These are phyloP conservation scores for Xylaria grammica DNA, from an alignment of 495 filamentous ascomycete genomes.

Conservation along the genomic window DNA sequence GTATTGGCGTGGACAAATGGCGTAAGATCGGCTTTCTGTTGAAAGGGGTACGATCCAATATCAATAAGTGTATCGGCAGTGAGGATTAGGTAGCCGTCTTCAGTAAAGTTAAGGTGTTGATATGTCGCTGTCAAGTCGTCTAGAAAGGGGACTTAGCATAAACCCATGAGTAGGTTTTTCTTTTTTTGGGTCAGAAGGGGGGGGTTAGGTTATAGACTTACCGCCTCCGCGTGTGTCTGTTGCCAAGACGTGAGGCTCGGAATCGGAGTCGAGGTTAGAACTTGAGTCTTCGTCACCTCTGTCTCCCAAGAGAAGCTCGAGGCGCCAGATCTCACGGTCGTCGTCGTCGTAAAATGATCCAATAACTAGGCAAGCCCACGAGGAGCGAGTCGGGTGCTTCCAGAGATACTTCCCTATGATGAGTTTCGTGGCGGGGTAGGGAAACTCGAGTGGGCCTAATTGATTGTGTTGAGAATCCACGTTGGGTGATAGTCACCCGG, in stretches of 20 bases:
- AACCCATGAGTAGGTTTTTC: neutral
- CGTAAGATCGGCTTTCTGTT: neutral
- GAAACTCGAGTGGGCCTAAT: slow-evolving; percentile 21
- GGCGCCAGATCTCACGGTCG: slow-evolving; percentile 34
- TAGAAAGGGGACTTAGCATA: neutral
- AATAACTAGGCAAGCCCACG: slow-evolving; percentile 39
- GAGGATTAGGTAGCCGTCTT: slow-evolving; percentile 20
- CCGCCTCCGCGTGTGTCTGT: neutral
- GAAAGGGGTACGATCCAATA: neutral
- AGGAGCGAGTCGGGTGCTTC: slow-evolving; percentile 22
- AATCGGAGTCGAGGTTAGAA: neutral
- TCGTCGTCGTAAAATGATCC: slow-evolving; percentile 38
- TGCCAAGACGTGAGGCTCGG: neutral
- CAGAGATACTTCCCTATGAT: slow-evolving; percentile 31
- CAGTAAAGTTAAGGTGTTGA: slow-evolving; percentile 12
- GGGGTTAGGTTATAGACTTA: neutral
- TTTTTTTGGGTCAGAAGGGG: too few relatives aligned
- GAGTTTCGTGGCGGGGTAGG: slow-evolving; percentile 38
- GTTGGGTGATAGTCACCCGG: slow-evolving; percentile 22
- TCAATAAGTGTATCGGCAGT: neutral
- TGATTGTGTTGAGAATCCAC: slow-evolving; percentile 27
- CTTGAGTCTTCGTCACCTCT: slow-evolving; percentile 13
- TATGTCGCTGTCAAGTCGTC: neutral
- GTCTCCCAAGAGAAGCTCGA: slow-evolving; percentile 30
- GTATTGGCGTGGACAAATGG: neutral